Evolutionary conservation across 257 asterid species (phyloP).

Genomic region (Ophiorrhiza pumila): DNA sequence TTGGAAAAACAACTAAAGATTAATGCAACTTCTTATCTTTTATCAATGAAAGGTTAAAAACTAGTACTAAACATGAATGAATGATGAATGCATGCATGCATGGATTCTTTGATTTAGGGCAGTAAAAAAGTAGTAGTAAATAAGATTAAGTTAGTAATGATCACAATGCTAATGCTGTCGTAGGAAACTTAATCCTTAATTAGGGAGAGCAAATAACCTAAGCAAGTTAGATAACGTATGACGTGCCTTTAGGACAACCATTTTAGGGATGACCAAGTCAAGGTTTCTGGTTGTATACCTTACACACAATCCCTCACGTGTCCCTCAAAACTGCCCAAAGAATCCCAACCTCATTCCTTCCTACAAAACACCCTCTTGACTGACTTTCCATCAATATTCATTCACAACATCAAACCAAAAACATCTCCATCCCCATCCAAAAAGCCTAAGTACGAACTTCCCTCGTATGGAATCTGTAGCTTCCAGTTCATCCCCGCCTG

Average conservation of each 20-base stretch:
- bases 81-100: too few species aligned
- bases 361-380: slow-evolving; percentile 5
- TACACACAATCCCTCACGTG: slow-evolving; percentile 85
- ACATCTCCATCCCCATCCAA: background rate
- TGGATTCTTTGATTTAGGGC: too few species aligned
- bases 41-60: too few species aligned
- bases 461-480: slow-evolving; percentile 52
- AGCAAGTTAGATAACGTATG: slow-evolving; percentile 12
- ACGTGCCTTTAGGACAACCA: slow-evolving; percentile 52
- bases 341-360: slow-evolving; percentile 35
- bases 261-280: slow-evolving; percentile 19
- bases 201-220: background rate
- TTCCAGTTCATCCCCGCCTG: slow-evolving; percentile 50
- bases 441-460: slow-evolving; percentile 12
- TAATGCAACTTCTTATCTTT: too few species aligned
- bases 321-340: slow-evolving; percentile 56
- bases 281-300: slow-evolving; percentile 18
- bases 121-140: too few species aligned
- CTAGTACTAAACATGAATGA: too few species aligned
- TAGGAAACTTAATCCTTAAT: background rate
- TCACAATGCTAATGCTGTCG: background rate
- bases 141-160: too few species aligned
- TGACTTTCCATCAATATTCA: background rate
- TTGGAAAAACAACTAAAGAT: too few species aligned
- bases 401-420: background rate